phyloP scores from a whole-genome alignment of 305 asterid species.

The Fraxinus nigra region DNA sequence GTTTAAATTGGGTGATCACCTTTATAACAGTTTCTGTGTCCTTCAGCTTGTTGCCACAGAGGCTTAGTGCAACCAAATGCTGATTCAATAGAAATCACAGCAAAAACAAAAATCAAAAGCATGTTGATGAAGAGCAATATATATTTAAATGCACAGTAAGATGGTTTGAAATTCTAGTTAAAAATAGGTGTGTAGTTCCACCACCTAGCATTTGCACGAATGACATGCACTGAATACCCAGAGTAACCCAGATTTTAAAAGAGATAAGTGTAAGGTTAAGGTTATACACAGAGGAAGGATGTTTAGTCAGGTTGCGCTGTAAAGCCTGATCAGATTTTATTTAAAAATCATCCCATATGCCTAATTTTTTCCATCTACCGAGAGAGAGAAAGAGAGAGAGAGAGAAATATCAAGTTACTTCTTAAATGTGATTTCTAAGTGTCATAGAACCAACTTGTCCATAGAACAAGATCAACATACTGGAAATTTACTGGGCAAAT shows the following conservation, averaged over 20 bases:
- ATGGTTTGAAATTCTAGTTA: background rate
- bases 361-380: background rate
- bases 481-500: constrained; percentile 84
- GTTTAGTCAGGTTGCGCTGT: background rate
- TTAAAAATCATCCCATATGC: background rate
- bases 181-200: background rate
- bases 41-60: constrained; percentile 71
- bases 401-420: background rate
- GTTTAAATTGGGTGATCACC: constrained; percentile 57
- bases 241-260: constrained; percentile 1
- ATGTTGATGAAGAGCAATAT: constrained; percentile 11
- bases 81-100: constrained; percentile 29
- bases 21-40: constrained; percentile 47
- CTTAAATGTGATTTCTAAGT: background rate
- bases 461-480: constrained; percentile 38
- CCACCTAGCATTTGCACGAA: background rate
- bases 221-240: background rate
- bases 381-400: background rate
- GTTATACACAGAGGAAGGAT: background rate
- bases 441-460: background rate
- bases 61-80: constrained; percentile 80
- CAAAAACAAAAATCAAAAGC: constrained; percentile 18
- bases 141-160: background rate
- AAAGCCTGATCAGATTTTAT: background rate
- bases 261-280: background rate